Conservation (phyloP, 768 basidiomycete species). For the Leccinum sublutescens region DNA sequence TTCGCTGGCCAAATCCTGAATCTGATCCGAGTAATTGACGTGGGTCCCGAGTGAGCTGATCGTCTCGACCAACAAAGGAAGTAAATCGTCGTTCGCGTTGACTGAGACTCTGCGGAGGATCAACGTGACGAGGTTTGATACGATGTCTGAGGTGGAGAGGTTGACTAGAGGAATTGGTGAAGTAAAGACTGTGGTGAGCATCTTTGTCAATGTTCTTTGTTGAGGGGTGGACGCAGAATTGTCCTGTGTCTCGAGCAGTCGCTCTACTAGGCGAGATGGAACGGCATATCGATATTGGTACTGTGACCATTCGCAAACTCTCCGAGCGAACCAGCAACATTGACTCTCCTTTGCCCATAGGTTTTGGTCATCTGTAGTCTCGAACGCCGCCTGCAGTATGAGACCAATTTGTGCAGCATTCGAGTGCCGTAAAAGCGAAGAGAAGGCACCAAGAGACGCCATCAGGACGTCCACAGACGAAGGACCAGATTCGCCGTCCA, state of each 20-base stretch:
- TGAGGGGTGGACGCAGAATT: conserved; percentile 42
- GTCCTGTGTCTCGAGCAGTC: conserved; percentile 64
- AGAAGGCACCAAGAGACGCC: conserved; percentile 69
- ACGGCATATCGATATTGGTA: conserved; percentile 93
- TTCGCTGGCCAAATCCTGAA: conserved; percentile 87
- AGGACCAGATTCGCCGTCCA: conserved; percentile 87
- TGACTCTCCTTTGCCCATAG: conserved; percentile 70
- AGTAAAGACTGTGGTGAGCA: conserved; percentile 83
- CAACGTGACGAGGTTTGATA: conserved; percentile 73
- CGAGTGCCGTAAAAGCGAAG: conserved; percentile 70
- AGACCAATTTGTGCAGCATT: conserved; percentile 71
- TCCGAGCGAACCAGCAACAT: conserved; percentile 80
- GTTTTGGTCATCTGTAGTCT: conserved; percentile 57
- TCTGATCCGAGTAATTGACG: conserved; percentile 95
- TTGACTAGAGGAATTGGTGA: conserved; percentile 83
- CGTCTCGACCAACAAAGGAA: conserved; percentile 60
- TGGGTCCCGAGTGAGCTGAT: conserved; percentile 85
- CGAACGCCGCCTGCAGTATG: conserved; percentile 71
- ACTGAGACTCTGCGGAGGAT: conserved; percentile 68
- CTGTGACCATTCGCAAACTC: conserved; percentile 82
- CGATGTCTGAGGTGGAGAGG: conserved; percentile 85
- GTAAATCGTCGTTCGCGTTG: conserved; percentile 59
- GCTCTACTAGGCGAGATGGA: conserved; percentile 81
- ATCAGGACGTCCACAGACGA: conserved; percentile 68
- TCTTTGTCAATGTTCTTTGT: conserved; percentile 64